Conservation (phyloP, 1,284 basidiomycete genomes). For the Gomphus sp. region DNA sequence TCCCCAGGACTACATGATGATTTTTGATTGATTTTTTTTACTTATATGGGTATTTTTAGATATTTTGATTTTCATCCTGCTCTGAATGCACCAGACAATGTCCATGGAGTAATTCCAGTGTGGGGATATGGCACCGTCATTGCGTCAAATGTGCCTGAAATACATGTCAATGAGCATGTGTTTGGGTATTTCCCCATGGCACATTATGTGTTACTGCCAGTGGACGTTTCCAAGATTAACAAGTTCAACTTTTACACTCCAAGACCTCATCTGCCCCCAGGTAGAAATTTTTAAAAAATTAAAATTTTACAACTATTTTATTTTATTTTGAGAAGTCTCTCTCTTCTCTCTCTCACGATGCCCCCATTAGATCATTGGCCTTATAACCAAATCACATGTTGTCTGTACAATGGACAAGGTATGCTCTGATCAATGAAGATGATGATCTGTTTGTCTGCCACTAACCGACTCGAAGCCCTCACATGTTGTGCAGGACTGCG, state of each 20-base stretch:
- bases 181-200: constrained; percentile 56
- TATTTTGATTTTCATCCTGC: constrained; percentile 55
- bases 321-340: too few relatives aligned
- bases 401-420: constrained; percentile 40
- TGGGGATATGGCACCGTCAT: constrained; percentile 57
- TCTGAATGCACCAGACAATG: constrained; percentile 29
- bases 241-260: constrained; percentile 43
- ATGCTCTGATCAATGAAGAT: constrained; percentile 42
- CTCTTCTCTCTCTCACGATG: not conserved
- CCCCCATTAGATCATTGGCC: constrained; percentile 43
- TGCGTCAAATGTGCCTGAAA: constrained; percentile 35
- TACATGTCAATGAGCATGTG: constrained; percentile 44
- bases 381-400: constrained; percentile 56
- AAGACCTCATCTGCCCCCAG: constrained; percentile 46
- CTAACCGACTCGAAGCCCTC: too few relatives aligned
- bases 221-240: constrained; percentile 40
- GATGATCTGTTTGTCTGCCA: not conserved
- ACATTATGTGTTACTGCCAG: constrained; percentile 42
- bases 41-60: constrained; percentile 21
- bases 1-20: not conserved
- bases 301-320: too few relatives aligned
- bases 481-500: too few relatives aligned
- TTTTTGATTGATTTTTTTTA: too few relatives aligned
- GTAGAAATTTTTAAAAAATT: constrained; percentile 20
- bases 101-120: constrained; percentile 53